Evolutionary conservation across 495 filamentous ascomycete genomes (phyloP), one percentile per base, ranked within the genome.

Genomic region (Podospora anserina): DNA sequence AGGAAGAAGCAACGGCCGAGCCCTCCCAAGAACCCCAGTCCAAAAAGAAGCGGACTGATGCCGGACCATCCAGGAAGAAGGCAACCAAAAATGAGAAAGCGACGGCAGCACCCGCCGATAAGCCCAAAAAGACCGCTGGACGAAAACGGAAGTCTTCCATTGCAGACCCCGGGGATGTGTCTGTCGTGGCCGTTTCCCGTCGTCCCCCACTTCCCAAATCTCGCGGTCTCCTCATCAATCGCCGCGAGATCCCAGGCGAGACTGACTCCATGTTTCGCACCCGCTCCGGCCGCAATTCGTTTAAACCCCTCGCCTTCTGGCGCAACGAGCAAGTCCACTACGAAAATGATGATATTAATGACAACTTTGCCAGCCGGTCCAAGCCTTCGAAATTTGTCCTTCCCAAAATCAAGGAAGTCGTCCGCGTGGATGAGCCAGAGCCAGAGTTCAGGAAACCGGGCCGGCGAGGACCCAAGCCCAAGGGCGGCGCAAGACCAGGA

Each of bases 241-340:
- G 92, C 60, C 86, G 88, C 63, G 89, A 92, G 72, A 87, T 84
- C 0, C 70, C 74, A 5, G 71, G 72, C 68, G 75, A 90, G 87
- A 79, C 87, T 66, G 82, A 84, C 56, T 74, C 77, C 32, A 81
- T 78, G 63, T 74, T 80, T 74, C 83, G 77, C 26, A 87, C 87
- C 26, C 82, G 85, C 19, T 87, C 83, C 5, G 85, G 85, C 13
- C 80, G 84, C 19, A 81, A 75, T 23, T 85, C 82, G 16, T 85
- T 93, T 66, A 87, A 90, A 68, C 95, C 95, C 6, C 77, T 97
- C n/a, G 87, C 89, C 53, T 94, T 83, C 75, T 98, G 95, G 95
- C 88, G 87, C 64, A 92, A 92, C 66, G 95, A 98, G 74, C 86
- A 86, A 27, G 84, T 90, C 65, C 84, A 92, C 2, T 93, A 88